Percentiles rank a stretch among this genome's conserved stretches.
Evolutionary conservation across 2,329 filamentous ascomycete species (phyloP).

Genomic region (Massarina eburnea): DNA sequence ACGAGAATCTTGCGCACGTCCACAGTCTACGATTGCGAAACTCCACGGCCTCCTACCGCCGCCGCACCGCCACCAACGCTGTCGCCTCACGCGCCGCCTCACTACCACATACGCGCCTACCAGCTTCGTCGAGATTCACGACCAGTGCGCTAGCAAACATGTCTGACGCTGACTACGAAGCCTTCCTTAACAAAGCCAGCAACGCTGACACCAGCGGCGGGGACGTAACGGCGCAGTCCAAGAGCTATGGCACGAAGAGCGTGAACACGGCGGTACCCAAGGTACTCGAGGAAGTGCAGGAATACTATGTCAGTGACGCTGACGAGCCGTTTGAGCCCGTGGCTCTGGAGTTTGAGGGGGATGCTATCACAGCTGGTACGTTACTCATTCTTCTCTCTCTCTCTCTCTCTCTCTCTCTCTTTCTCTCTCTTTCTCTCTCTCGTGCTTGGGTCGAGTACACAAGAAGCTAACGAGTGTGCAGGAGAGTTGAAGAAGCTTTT

Average conservation of each 20-base stretch:
- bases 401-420: not conserved
- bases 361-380: constrained; percentile 59
- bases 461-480: not conserved
- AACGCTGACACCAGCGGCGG: constrained; percentile 61
- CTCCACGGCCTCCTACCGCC: too few species aligned
- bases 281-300: constrained; percentile 46
- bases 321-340: constrained; percentile 86
- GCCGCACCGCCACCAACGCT: not conserved
- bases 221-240: constrained; percentile 26
- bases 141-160: constrained; percentile 46
- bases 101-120: not conserved
- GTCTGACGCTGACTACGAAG: constrained; percentile 80
- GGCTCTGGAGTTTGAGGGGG: constrained; percentile 62
- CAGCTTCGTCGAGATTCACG: not conserved
- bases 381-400: constrained; percentile 3
- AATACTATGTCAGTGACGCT: constrained; percentile 76
- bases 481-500: constrained; percentile 72
- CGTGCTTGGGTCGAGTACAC: not conserved
- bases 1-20: not conserved
- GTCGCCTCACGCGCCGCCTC: not conserved
- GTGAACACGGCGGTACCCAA: constrained; percentile 61
- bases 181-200: constrained; percentile 87
- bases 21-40: too few species aligned
- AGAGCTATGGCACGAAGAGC: constrained; percentile 37
- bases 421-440: too few species aligned